Evolutionary conservation across 2,329 filamentous ascomycete genomes (phyloP).

Genomic region (Aspergillus felis): DNA sequence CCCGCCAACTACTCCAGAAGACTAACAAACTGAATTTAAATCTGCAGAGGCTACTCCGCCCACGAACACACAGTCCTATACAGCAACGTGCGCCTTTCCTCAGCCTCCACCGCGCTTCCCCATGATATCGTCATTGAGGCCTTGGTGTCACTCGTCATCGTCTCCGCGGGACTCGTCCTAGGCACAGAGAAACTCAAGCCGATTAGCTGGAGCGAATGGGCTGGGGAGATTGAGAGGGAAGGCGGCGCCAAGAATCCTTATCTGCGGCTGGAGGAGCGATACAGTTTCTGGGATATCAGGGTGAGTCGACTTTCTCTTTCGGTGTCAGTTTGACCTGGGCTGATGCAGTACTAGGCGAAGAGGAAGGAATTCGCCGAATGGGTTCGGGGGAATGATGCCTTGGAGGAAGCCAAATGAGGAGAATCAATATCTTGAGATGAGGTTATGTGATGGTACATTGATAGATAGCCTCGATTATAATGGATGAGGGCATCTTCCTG

Average conservation of each 20-base stretch:
- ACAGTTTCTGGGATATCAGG: constrained; percentile 84
- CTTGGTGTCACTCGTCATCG: constrained; percentile 70
- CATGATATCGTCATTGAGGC: constrained; percentile 87
- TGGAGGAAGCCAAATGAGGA: constrained; percentile 20
- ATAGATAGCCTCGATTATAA: not conserved
- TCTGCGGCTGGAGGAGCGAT: constrained; percentile 69
- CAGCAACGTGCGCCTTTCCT: constrained; percentile 48
- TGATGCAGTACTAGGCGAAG: constrained; percentile 44
- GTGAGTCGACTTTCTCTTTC: constrained; percentile 42
- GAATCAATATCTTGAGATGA: not conserved
- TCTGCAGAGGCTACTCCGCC: constrained; percentile 82
- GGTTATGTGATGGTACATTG: not conserved
- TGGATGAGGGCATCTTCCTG: not conserved
- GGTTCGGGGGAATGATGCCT: constrained; percentile 47
- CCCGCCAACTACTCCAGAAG: not conserved
- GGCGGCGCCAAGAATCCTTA: constrained; percentile 74
- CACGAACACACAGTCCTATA: constrained; percentile 82
- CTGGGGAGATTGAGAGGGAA: constrained; percentile 65
- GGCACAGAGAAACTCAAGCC: constrained; percentile 75
- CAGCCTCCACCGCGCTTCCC: constrained; percentile 57
- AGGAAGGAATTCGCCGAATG: constrained; percentile 75
- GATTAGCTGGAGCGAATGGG: constrained; percentile 81
- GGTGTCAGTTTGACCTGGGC: not conserved
- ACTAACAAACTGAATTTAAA: not conserved
- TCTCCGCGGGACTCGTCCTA: constrained; percentile 78